Percentiles rank a stretch among this genome's conserved stretches.
phyloP scores from a whole-genome alignment of 805 yeast genomes.

The Candida wancherniae region DNA sequence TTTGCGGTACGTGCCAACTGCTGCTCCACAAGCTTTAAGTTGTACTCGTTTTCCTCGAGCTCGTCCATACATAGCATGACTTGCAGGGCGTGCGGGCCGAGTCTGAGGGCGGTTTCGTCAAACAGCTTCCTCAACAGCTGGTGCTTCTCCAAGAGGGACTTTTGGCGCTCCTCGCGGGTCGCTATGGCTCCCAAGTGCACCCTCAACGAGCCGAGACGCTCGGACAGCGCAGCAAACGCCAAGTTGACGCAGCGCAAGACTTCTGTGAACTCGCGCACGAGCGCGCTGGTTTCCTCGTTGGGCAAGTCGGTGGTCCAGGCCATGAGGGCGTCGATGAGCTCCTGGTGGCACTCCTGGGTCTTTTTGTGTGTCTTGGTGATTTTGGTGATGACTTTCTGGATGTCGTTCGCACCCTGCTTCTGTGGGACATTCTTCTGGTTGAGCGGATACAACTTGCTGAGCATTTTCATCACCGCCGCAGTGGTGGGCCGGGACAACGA shows the following conservation, averaged over 20 bases:
- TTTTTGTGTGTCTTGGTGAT: slow-evolving; percentile 36
- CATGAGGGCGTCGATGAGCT: slow-evolving; percentile 10
- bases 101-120: slow-evolving; percentile 38
- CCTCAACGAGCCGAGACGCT: slow-evolving; percentile 41
- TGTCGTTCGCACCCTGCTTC: slow-evolving; percentile 11
- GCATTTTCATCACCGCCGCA: slow-evolving; percentile 17
- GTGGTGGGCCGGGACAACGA: slow-evolving; percentile 16
- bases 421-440: slow-evolving; percentile 3
- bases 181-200: slow-evolving; percentile 42
- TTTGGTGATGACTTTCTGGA: slow-evolving; percentile 19
- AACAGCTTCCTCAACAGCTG: slow-evolving; percentile 33
- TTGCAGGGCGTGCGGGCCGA: slow-evolving; percentile 41
- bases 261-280: slow-evolving; percentile 12
- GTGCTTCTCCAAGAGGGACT: slow-evolving; percentile 33
- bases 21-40: slow-evolving; percentile 48
- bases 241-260: slow-evolving; percentile 11
- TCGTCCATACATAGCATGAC: slow-evolving; percentile 44
- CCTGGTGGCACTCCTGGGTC: slow-evolving; percentile 13
- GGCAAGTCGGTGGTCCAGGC: slow-evolving; percentile 15
- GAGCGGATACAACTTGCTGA: slow-evolving; percentile 11
- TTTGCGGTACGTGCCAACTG: slow-evolving; percentile 47
- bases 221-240: slow-evolving; percentile 29
- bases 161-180: slow-evolving; percentile 47
- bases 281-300: slow-evolving; percentile 8
- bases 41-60: slow-evolving; percentile 47